A percentile compares a stretch with the other conserved stretches of the same genome.
Conservation (phyloP, 495 filamentous ascomycete genomes). For the Neurospora sp. region DNA sequence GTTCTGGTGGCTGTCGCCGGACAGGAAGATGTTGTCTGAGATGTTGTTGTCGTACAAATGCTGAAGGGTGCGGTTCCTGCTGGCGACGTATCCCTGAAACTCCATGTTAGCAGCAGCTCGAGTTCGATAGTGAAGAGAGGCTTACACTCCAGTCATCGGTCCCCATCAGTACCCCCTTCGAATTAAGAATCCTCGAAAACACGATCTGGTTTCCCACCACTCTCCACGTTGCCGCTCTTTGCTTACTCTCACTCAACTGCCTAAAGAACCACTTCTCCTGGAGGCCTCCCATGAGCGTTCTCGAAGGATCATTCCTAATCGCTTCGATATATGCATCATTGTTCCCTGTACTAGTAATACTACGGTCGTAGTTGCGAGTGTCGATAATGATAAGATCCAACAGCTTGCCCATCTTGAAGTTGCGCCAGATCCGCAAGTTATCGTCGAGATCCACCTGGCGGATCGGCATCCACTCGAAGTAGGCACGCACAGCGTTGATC, state of each 20-base stretch:
- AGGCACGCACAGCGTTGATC: constrained; percentile 57
- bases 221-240: constrained; percentile 49
- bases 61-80: constrained; percentile 50
- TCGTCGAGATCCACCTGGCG: constrained; percentile 54
- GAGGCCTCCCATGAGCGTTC: constrained; percentile 49
- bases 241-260: constrained; percentile 37
- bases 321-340: constrained; percentile 46
- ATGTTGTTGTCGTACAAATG: constrained; percentile 49
- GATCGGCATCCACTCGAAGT: constrained; percentile 54
- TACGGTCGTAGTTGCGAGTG: constrained; percentile 53
- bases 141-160: constrained; percentile 9
- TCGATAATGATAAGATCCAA: constrained; percentile 57
- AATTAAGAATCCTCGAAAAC: constrained; percentile 39
- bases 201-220: constrained; percentile 55
- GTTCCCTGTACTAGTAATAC: constrained; percentile 37
- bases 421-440: constrained; percentile 55
- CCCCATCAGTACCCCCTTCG: constrained; percentile 29
- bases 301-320: constrained; percentile 47
- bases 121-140: neutral
- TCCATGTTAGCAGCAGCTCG: neutral
- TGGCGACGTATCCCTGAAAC: constrained; percentile 48
- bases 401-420: constrained; percentile 50
- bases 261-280: constrained; percentile 59
- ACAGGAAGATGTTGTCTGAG: constrained; percentile 50
- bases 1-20: constrained; percentile 50